phyloP scores from a whole-genome alignment of 164 flowering plant species.

The Umbilicus rupestris region DNA sequence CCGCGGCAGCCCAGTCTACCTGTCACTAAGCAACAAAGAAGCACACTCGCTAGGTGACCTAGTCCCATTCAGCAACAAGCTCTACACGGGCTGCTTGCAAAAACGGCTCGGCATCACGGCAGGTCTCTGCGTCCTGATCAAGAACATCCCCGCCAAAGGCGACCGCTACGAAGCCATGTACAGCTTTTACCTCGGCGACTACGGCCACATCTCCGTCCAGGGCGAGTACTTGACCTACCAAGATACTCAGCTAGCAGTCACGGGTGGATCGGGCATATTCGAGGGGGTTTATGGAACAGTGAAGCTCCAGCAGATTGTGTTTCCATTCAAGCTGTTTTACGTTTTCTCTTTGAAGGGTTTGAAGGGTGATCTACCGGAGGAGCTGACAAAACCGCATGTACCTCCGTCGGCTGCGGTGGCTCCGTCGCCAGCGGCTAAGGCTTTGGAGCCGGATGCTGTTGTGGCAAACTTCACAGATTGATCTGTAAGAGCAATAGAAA shows the following conservation, averaged over 20 bases:
- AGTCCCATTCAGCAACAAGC: conserved; percentile 59
- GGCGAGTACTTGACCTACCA: conserved; percentile 56
- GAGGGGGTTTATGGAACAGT: conserved; percentile 56
- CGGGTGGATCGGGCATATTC: conserved; percentile 63
- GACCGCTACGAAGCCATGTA: conserved; percentile 62
- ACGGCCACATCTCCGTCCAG: conserved; percentile 64
- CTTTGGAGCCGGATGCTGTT: conserved; percentile 34
- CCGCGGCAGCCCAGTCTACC: conserved; percentile 60
- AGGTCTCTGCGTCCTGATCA: conserved; percentile 49
- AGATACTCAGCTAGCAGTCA: conserved; percentile 53
- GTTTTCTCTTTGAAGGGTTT: conserved; percentile 56
- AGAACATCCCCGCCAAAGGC: conserved; percentile 50
- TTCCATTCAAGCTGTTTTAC: conserved; percentile 62
- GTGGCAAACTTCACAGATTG: conserved; percentile 37
- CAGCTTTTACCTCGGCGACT: conserved; percentile 72
- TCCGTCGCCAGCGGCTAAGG: conserved; percentile 61
- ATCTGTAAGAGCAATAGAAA: background rate
- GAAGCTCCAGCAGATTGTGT: conserved; percentile 48
- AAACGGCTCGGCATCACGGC: conserved; percentile 54
- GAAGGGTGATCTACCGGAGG: conserved; percentile 35
- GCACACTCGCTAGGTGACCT: conserved; percentile 57
- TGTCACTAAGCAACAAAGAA: conserved; percentile 39
- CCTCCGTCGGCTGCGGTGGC: conserved; percentile 56
- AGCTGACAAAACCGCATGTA: conserved; percentile 36
- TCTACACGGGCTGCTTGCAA: conserved; percentile 51